Percentiles rank a stretch among this genome's conserved stretches.
Conservation (phyloP, 768 basidiomycete genomes). For the Leccinum sublutescens region DNA sequence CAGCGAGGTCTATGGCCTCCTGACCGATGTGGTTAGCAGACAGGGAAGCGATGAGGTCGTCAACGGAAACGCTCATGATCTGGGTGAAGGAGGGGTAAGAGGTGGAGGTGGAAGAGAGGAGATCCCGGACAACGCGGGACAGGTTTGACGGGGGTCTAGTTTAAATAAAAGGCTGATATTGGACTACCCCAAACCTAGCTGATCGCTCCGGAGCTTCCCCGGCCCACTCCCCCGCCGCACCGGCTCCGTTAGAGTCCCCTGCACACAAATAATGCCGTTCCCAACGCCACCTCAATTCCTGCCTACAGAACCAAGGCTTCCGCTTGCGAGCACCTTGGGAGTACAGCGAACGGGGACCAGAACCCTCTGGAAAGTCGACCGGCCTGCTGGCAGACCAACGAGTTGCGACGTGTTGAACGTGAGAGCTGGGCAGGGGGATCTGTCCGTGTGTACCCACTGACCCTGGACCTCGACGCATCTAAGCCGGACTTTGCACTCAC, state of each 20-base stretch:
- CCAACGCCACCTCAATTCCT: conserved; percentile 10
- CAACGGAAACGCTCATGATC: conserved; percentile 46
- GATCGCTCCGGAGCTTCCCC: conserved; percentile 13
- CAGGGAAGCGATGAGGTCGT: conserved; percentile 51
- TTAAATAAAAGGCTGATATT: not conserved
- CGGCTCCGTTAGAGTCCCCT: not conserved
- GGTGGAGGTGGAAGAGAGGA: not conserved
- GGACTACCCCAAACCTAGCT: conserved; percentile 21
- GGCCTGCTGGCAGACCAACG: not conserved
- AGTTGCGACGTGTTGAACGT: conserved; percentile 1
- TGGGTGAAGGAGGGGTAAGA: not conserved
- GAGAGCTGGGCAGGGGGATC: not conserved
- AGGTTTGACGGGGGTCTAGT: not conserved
- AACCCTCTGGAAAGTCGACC: not conserved
- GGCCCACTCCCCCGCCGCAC: conserved; percentile 2
- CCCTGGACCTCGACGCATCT: not conserved
- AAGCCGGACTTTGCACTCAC: not conserved
- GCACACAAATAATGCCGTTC: not conserved
- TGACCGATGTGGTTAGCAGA: conserved; percentile 50
- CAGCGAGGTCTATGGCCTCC: conserved; percentile 49
- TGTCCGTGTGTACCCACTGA: not conserved
- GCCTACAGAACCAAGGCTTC: not conserved
- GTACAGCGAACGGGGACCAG: not conserved
- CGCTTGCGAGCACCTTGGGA: not conserved
- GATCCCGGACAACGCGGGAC: conserved; percentile 6